phyloP scores from a whole-genome alignment of 768 basidiomycete species.

The Podaxis sp. region DNA sequence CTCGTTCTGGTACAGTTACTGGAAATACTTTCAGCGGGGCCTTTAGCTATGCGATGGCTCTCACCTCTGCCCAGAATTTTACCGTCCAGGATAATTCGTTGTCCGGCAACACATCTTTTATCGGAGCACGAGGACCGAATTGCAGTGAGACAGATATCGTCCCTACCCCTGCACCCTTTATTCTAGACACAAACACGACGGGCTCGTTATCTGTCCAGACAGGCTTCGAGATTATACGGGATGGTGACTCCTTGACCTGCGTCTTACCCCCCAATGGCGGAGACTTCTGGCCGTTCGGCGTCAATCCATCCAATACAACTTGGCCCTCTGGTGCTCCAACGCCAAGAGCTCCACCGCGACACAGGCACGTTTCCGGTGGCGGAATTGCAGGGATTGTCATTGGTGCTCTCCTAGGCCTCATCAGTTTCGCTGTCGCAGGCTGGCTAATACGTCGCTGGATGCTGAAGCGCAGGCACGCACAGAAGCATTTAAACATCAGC shows the following conservation, averaged over 20 bases:
- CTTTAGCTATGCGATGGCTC: constrained; percentile 72
- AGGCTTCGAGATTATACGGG: constrained; percentile 48
- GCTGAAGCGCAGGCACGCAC: constrained; percentile 24
- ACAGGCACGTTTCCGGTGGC: constrained; percentile 18
- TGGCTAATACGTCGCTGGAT: constrained; percentile 53
- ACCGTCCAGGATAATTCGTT: constrained; percentile 62
- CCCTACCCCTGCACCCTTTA: constrained; percentile 58
- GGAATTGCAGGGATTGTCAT: constrained; percentile 49
- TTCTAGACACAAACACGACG: constrained; percentile 47
- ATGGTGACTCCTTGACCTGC: constrained; percentile 62
- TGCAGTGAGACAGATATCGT: constrained; percentile 50
- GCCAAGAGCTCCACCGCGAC: background rate
- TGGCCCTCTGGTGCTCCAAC: background rate
- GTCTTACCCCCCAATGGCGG: constrained; percentile 66
- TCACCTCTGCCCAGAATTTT: constrained; percentile 63
- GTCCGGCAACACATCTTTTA: constrained; percentile 70
- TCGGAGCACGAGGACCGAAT: constrained; percentile 65
- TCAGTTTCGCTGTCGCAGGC: constrained; percentile 34
- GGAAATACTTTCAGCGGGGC: constrained; percentile 63
- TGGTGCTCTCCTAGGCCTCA: constrained; percentile 47
- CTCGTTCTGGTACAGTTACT: constrained; percentile 50
- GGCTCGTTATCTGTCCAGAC: constrained; percentile 43
- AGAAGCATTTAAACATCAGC: constrained; percentile 22
- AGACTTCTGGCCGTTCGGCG: constrained; percentile 71
- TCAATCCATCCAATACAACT: constrained; percentile 38